These are phyloP conservation scores for Solanum appendiculatum DNA, from an alignment of 257 asterid genomes.

Conservation along the genomic window DNA sequence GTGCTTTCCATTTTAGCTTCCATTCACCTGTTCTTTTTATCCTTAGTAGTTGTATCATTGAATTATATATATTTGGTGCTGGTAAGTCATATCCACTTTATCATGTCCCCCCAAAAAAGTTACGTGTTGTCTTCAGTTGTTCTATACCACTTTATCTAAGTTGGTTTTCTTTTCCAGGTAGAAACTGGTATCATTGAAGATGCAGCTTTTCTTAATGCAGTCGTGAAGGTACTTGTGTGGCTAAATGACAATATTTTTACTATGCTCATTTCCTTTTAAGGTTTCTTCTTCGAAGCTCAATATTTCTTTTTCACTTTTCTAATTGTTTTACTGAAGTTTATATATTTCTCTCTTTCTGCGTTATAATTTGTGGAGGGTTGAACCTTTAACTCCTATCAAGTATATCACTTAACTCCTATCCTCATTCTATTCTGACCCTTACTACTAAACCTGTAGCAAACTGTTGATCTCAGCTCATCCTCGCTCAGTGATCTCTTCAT, in stretches of 20 bases:
- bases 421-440: background rate
- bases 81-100: background rate
- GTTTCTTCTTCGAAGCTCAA: background rate
- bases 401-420: background rate
- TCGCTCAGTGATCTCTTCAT: background rate
- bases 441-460: background rate
- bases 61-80: background rate
- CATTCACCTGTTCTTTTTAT: background rate
- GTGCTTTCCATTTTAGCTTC: background rate
- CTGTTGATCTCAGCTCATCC: background rate
- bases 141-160: background rate
- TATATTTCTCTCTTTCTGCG: background rate
- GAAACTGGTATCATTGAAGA: conserved; percentile 61
- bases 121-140: background rate
- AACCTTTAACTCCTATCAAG: background rate
- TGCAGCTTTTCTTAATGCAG: conserved; percentile 74
- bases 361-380: background rate
- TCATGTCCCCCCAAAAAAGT: background rate
- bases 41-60: background rate
- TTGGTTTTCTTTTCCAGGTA: conserved; percentile 31
- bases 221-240: conserved; percentile 59
- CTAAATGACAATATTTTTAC: background rate
- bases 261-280: background rate
- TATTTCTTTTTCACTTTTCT: background rate
- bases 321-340: background rate